Evolutionary conservation across 2,329 filamentous ascomycete genomes (phyloP).

Genomic region (Plectosphaerella plurivora): DNA sequence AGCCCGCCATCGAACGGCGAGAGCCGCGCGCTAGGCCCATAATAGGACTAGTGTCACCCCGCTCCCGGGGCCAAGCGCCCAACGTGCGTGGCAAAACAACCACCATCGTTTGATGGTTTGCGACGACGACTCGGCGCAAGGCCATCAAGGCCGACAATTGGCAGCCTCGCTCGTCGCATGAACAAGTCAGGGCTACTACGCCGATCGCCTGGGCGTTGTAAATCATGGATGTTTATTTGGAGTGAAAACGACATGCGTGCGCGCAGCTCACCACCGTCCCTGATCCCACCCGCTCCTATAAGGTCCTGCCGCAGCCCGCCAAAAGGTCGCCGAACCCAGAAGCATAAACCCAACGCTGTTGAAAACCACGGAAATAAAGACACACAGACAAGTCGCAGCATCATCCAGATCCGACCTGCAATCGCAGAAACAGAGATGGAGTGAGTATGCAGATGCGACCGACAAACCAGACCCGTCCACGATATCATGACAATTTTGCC

Average conservation of each 20-base stretch:
- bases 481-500: background rate
- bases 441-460: background rate
- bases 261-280: background rate
- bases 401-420: no score
- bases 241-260: background rate
- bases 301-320: background rate
- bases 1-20: conserved; percentile 11
- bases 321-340: background rate
- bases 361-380: background rate
- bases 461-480: background rate
- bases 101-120: no score
- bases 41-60: conserved; percentile 3
- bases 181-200: no score
- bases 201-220: no score
- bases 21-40: conserved; percentile 8
- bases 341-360: background rate
- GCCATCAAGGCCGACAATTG: no score
- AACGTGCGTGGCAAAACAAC: no score
- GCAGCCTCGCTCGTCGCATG: no score
- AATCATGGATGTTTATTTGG: no score
- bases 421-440: background rate
- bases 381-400: background rate
- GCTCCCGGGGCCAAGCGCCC: background rate
- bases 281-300: background rate
- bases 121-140: no score